Conservation (phyloP, 441 rosid species). For the Theobroma grandiflorum region DNA sequence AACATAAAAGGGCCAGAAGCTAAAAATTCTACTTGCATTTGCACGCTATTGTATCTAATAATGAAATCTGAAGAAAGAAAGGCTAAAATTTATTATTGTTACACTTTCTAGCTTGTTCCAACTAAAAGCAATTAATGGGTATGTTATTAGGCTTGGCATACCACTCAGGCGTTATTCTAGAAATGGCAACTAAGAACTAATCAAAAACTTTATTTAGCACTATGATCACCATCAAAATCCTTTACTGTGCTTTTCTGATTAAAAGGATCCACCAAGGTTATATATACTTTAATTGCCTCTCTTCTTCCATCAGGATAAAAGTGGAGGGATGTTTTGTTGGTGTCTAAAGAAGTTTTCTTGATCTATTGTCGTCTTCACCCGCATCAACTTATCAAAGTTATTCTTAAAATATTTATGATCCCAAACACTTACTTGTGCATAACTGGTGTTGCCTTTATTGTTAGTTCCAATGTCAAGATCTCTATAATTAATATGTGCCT, state of each 20-base stretch:
- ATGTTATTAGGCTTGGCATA: background rate
- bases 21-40: too few species aligned
- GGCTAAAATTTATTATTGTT: background rate
- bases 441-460: constrained; percentile 19
- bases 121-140: too few species aligned
- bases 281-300: background rate
- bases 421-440: constrained; percentile 35
- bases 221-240: background rate
- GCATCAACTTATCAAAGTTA: constrained; percentile 47
- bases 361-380: constrained; percentile 45
- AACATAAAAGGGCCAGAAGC: too few species aligned
- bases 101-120: too few species aligned
- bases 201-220: too few species aligned
- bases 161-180: background rate
- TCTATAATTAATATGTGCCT: constrained; percentile 47
- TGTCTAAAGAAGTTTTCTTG: constrained; percentile 52
- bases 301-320: background rate
- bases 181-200: background rate
- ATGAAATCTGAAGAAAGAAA: background rate
- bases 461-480: constrained; percentile 55
- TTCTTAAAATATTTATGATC: constrained; percentile 41
- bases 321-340: constrained; percentile 57
- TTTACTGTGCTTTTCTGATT: too few species aligned
- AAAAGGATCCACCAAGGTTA: too few species aligned
- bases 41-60: too few species aligned